Percentiles rank a stretch among this genome's conserved stretches.
Conservation (phyloP, 768 basidiomycete species). For the Mycena albidolilacea region DNA sequence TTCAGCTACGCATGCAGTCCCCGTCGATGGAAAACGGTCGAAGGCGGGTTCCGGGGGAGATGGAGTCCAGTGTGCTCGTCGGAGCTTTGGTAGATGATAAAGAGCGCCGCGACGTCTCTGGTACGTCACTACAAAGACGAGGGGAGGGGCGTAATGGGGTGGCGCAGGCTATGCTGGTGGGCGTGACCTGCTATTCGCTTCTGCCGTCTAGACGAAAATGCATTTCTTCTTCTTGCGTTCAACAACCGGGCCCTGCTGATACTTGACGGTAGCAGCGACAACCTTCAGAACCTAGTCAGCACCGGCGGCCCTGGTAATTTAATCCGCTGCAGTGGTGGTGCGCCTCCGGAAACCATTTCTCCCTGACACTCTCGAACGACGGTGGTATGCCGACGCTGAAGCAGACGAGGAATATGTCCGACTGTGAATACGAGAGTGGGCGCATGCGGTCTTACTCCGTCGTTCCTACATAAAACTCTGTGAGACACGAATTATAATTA, state of each 20-base stretch:
- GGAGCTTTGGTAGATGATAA: no score
- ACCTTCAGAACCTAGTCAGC: conserved; percentile 65
- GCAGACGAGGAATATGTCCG: conserved; percentile 99
- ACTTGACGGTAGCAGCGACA: conserved; percentile 98
- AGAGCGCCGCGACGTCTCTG: no score
- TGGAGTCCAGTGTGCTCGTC: no score
- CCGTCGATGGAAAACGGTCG: no score
- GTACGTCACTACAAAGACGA: no score
- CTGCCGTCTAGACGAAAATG: conserved; percentile 75
- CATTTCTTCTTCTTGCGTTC: conserved; percentile 66
- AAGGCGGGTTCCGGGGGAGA: no score
- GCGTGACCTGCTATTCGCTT: no score
- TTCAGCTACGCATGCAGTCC: no score
- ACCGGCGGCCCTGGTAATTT: conserved; percentile 29
- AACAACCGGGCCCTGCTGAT: conserved; percentile 82
- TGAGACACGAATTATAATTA: no score
- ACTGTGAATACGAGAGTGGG: conserved; percentile 99
- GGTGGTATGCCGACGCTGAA: conserved; percentile 99
- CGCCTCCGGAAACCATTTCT: conserved; percentile 99
- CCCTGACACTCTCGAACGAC: conserved; percentile 99
- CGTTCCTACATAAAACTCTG: conserved; percentile 73
- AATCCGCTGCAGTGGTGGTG: conserved; percentile 92
- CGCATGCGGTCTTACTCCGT: conserved; percentile 99
- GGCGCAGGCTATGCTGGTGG: no score
- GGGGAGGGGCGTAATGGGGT: no score